Evolutionary conservation across 179 eudicot genomes (phyloP).

Genomic region (Beta lomatogona): DNA sequence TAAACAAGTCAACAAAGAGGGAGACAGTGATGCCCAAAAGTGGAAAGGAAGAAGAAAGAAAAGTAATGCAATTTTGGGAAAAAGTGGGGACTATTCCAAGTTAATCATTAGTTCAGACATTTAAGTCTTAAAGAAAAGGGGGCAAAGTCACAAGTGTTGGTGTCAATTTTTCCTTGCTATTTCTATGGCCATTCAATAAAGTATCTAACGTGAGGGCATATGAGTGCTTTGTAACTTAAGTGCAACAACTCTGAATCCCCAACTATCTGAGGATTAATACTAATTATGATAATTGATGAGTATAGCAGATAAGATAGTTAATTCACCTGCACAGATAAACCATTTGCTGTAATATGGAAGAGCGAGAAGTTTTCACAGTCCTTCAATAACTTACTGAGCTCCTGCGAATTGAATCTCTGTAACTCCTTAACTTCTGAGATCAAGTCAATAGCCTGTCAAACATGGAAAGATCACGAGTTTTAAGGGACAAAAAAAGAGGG

Average conservation of each 20-base stretch:
- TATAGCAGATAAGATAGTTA: slow-evolving; percentile 3
- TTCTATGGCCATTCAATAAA: no score
- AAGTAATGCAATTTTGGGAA: no score
- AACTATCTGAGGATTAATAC: neutral
- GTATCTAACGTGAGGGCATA: neutral
- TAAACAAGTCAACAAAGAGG: neutral
- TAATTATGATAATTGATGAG: neutral
- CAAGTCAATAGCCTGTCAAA: slow-evolving; percentile 65
- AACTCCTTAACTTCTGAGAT: slow-evolving; percentile 66
- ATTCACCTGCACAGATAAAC: slow-evolving; percentile 62
- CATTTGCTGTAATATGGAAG: slow-evolving; percentile 41
- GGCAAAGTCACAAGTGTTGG: no score
- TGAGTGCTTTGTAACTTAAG: neutral
- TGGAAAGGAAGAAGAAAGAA: neutral
- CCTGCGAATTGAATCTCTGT: slow-evolving; percentile 56
- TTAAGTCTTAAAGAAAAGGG: neutral
- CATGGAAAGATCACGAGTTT: neutral
- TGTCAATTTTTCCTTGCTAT: no score
- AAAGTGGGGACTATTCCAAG: neutral
- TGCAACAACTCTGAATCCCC: neutral
- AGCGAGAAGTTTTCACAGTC: slow-evolving; percentile 57
- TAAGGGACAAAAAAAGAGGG: neutral
- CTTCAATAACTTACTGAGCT: slow-evolving; percentile 65
- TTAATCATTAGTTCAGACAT: neutral
- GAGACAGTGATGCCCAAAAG: neutral